Base-by-base conservation (phyloP, 163 green algal species). In the Coccomyxa subellipsoidea region DNA sequence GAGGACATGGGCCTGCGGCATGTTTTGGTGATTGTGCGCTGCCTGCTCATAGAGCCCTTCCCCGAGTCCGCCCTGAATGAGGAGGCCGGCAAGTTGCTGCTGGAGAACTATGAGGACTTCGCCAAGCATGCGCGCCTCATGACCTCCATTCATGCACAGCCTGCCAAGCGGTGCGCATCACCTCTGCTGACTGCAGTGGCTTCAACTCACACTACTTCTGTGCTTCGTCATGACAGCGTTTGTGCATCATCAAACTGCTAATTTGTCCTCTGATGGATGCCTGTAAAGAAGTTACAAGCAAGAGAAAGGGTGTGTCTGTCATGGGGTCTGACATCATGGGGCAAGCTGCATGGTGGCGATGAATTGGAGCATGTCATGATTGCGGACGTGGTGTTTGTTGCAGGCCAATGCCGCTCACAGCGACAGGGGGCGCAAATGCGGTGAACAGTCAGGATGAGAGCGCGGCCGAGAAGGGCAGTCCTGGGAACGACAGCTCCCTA, bases 21-120 rank as follows among this genome's bases (percentile, higher is more conserved):
- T 81, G 88, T 97, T 27, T 86, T 97, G 31, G 85, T 93, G 80
- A 91, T 98, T 54, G 93, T 99, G 38, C 90, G 96, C 15, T 87
- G 83, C 79, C 76, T 87, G 10, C 59, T 87, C 1, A 84, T 87
- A 80, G 79, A 87, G 79, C 83, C 83, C 10, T 87, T 87, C 34
- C 79, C 83, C 38, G 96, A 99, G 81, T 97, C 91, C 9, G 96
- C 96, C 12, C 87, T 99, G 9, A 99, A 99, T 85, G 96, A 99
- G 85, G 96, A 99, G 84, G 96, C 96, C 29, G 96, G 95, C 34
- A 96, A 94, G 86, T 88, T 98, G 75, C 90, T 99, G 83, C 87
- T 98, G 47, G 96, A 99, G 82, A 91, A 96, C 72, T 99, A 98
- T 79, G 92, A 94, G 5, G 91, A 93, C 39, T 96, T 94, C 90